These are phyloP conservation scores for Beta lomatogona DNA, from an alignment of 179 eudicot species.

Conservation along the genomic window DNA sequence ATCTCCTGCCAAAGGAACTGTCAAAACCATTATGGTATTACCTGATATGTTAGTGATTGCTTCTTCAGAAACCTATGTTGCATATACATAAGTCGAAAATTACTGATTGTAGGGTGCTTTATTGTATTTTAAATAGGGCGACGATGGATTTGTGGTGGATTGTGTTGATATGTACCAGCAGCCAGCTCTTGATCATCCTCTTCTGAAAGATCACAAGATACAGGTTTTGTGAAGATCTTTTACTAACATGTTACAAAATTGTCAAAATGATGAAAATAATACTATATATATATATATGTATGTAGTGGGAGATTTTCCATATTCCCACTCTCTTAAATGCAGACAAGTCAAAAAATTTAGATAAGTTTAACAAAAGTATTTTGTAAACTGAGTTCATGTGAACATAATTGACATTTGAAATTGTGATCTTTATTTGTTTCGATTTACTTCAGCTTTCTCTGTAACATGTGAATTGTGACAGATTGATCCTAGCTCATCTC, in stretches of 20 bases:
- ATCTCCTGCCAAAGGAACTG: background rate
- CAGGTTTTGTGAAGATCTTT: background rate
- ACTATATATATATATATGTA: no score
- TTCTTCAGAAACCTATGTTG: background rate
- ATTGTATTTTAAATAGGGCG: background rate
- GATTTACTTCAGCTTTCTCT: background rate
- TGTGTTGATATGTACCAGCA: constrained; percentile 17
- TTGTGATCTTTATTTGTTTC: background rate
- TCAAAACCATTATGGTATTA: background rate
- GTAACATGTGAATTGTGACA: background rate
- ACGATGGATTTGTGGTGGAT: constrained; percentile 3
- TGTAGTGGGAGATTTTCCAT: no score
- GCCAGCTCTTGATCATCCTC: constrained; percentile 19
- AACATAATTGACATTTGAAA: background rate
- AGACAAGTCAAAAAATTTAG: no score
- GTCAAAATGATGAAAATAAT: no score
- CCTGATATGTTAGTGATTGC: background rate
- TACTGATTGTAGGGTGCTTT: no score
- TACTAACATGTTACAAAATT: no score
- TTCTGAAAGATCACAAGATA: constrained; percentile 19
- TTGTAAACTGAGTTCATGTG: background rate
- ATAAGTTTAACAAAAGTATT: no score
- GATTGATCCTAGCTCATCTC: background rate
- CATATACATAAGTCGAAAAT: background rate
- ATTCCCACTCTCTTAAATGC: no score